Conservation (phyloP, 768 basidiomycete species). For the Amanita exitialis region DNA sequence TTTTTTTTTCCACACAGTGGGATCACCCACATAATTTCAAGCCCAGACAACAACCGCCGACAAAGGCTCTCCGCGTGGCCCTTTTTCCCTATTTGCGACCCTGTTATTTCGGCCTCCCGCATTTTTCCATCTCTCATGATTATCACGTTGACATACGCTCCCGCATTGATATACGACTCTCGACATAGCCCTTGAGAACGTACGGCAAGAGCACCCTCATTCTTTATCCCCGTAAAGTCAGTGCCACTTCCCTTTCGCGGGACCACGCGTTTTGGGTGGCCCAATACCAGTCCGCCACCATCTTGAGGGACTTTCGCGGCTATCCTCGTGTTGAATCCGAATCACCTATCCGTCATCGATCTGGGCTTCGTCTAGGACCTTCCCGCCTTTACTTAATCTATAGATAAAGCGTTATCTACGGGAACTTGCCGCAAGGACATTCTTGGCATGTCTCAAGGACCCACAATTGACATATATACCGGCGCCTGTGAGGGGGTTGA, state of each 20-base stretch:
- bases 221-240: not conserved
- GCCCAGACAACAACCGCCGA: not conserved
- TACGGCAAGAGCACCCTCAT: not conserved
- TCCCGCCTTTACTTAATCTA: no score
- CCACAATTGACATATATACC: no score
- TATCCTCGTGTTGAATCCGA: not conserved
- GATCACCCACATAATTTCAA: not conserved
- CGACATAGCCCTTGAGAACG: not conserved
- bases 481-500: no score
- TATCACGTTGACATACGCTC: not conserved
- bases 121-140: not conserved
- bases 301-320: not conserved
- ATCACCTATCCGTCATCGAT: no score
- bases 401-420: no score
- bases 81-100: not conserved
- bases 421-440: no score
- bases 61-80: not conserved
- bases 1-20: not conserved
- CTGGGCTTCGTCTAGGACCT: no score
- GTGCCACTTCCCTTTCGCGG: not conserved
- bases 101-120: slow-evolving; percentile 6
- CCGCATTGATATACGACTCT: not conserved
- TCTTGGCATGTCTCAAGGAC: no score
- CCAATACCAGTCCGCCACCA: not conserved
- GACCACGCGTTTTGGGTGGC: not conserved